Evolutionary conservation across 2,329 filamentous ascomycete species (phyloP), one percentile per base, ranked within the genome.

Genomic region (Atkinsonella hypoxylon): DNA sequence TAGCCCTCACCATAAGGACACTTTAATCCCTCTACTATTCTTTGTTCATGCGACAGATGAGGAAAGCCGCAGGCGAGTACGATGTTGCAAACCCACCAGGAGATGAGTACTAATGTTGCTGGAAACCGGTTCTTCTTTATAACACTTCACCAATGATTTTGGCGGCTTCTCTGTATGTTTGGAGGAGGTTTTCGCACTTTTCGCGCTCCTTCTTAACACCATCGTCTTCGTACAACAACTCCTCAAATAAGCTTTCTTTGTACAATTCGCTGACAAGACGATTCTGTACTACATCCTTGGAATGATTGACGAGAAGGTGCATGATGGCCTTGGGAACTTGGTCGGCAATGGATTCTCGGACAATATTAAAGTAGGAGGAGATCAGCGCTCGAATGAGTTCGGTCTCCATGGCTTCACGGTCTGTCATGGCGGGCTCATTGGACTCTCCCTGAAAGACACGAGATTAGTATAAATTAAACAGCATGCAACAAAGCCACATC

Each of bases 321-420:
- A 98, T 98, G 59, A 98, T 86, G 5, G 93, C 93, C 72, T 98
- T 98, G 58, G 93, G 93, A 11, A 98, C 93, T 70, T 97, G 91
- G 65, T 98, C 93, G 43, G 91, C 91, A 61, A 96, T 95, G n/a
- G 89, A 91, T 70, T 98, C 93, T 55, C 93, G 87, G 45, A 98
- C 93, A 62, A 98, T 98, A 67, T 95, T 95, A 76, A 98, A 98
- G 75, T 98, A 98, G 1, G 90, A 96, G 32, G 88, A 95, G 66
- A 98, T 98, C 51, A 98, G 80, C 45, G 90, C 87, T 45, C 91
- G 86, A 65, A 98, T 98, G 40, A 98, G 82, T 69, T 98, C 93
- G 10, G 93, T 97, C 71, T 98, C 93, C 74, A 98, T 87, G 43
- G 89, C 87, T 71, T 98, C 93, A 48, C 93, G 87, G 59, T 98